Evolutionary conservation across 371 early-diverging fungal genomes (phyloP).

Genomic region (Coemansia sp.): DNA sequence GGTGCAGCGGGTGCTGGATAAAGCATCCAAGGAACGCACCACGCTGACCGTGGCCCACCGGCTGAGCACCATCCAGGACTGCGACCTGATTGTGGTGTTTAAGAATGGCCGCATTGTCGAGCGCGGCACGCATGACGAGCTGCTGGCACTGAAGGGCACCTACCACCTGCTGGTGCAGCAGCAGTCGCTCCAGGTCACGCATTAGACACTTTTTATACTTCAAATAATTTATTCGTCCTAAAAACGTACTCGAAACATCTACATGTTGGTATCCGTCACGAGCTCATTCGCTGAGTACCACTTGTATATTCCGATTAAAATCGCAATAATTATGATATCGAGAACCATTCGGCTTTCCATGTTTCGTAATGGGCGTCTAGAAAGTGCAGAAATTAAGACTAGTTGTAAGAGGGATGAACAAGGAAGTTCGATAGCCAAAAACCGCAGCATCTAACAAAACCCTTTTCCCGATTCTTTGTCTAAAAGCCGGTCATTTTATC

Average conservation of each 20-base stretch:
- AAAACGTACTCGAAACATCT: not conserved
- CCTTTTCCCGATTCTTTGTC: too few relatives aligned
- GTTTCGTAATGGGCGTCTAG: too few relatives aligned
- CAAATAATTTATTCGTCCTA: not conserved
- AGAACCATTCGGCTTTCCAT: too few relatives aligned
- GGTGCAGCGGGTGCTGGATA: slow-evolving; percentile 55
- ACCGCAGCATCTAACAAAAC: too few relatives aligned
- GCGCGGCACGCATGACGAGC: slow-evolving; percentile 52
- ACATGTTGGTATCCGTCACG: too few relatives aligned
- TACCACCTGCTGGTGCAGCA: slow-evolving; percentile 47
- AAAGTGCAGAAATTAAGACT: too few relatives aligned
- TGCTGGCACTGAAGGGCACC: slow-evolving; percentile 44
- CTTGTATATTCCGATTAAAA: too few relatives aligned
- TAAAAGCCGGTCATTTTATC: too few relatives aligned
- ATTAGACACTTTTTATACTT: slow-evolving; percentile 8
- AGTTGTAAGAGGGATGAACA: too few relatives aligned
- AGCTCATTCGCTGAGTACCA: too few relatives aligned
- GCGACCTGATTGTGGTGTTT: slow-evolving; percentile 54
- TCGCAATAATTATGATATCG: too few relatives aligned
- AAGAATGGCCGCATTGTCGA: slow-evolving; percentile 52
- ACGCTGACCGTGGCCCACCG: slow-evolving; percentile 56
- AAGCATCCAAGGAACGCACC: slow-evolving; percentile 52
- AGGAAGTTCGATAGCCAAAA: too few relatives aligned
- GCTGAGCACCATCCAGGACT: slow-evolving; percentile 49
- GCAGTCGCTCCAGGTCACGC: slow-evolving; percentile 50